Evolutionary conservation across 2,329 filamentous ascomycete genomes (phyloP).

Genomic region (Botrytis aclada): DNA sequence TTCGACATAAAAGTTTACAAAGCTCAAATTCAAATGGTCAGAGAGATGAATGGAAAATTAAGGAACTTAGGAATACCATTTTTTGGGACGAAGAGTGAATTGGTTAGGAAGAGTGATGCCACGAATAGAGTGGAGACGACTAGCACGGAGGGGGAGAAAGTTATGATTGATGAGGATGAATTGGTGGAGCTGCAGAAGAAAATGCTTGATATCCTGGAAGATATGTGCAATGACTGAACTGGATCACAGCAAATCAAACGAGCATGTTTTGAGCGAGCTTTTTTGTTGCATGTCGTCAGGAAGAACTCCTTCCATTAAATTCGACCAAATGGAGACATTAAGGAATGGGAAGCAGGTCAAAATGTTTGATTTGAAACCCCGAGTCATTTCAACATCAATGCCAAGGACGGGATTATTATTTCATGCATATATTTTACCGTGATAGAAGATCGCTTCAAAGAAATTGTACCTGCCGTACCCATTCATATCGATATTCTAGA

Average conservation of each 20-base stretch:
- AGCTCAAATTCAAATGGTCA: constrained; percentile 57
- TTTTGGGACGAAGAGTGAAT: constrained; percentile 49
- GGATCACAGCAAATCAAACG: neutral
- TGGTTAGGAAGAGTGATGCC: constrained; percentile 38
- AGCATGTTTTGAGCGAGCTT: constrained; percentile 3
- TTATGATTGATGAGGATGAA: constrained; percentile 42
- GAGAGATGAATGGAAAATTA: constrained; percentile 54
- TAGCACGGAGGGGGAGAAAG: constrained; percentile 27
- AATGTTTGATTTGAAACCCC: neutral
- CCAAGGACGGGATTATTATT: constrained; percentile 6
- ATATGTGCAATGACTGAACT: constrained; percentile 43
- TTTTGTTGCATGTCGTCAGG: constrained; percentile 22
- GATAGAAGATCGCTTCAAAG: constrained; percentile 12
- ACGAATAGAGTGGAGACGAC: constrained; percentile 13
- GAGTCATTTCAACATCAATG: constrained; percentile 4
- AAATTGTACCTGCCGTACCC: neutral
- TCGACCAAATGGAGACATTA: constrained; percentile 13
- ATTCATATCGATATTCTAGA: neutral
- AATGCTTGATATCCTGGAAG: constrained; percentile 50
- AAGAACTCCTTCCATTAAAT: constrained; percentile 18
- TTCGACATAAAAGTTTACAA: constrained; percentile 63
- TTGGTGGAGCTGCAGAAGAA: constrained; percentile 44
- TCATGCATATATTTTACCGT: constrained; percentile 17
- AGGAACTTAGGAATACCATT: constrained; percentile 58
- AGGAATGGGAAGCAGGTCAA: neutral